Conservation (phyloP, 805 yeast species). For the Nakazawaea sp. region DNA sequence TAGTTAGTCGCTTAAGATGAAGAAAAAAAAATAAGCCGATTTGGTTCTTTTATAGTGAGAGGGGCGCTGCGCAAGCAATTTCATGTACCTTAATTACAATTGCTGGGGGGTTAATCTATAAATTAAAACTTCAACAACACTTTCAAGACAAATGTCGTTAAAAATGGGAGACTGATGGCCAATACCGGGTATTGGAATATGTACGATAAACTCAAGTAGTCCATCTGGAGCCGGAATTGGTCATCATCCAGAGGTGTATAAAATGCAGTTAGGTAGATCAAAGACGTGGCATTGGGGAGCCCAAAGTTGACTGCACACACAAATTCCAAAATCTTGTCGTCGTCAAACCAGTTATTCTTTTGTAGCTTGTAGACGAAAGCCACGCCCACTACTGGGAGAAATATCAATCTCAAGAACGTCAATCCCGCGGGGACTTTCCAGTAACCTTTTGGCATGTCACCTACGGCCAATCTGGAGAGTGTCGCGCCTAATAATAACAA, state of each 20-base stretch:
- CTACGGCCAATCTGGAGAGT: slow-evolving; percentile 64
- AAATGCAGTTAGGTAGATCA: slow-evolving; percentile 83
- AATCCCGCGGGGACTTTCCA: slow-evolving; percentile 59
- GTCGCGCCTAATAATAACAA: slow-evolving; percentile 81
- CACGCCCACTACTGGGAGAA: slow-evolving; percentile 77
- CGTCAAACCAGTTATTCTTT: slow-evolving; percentile 56
- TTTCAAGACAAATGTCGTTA: slow-evolving; percentile 62
- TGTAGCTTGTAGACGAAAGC: slow-evolving; percentile 57
- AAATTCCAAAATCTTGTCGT: slow-evolving; percentile 57
- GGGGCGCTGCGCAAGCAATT: too few relatives aligned
- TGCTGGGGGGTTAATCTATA: background rate
- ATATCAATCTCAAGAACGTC: slow-evolving; percentile 49
- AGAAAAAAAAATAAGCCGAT: too few relatives aligned
- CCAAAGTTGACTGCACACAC: slow-evolving; percentile 70
- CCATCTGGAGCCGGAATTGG: slow-evolving; percentile 58
- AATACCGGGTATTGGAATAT: slow-evolving; percentile 68
- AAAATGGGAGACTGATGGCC: slow-evolving; percentile 65
- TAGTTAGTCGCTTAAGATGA: too few relatives aligned
- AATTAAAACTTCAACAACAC: slow-evolving; percentile 20
- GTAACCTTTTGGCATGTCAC: slow-evolving; percentile 59
- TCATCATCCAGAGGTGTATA: slow-evolving; percentile 60
- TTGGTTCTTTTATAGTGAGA: too few relatives aligned
- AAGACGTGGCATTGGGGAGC: slow-evolving; percentile 83
- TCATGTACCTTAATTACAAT: background rate
- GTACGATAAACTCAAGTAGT: slow-evolving; percentile 72